Evolutionary conservation across 202 grass and related monocot genomes (phyloP), one percentile per base, ranked within the genome.

Genomic region (Bolboschoenoplectus hybrid): DNA sequence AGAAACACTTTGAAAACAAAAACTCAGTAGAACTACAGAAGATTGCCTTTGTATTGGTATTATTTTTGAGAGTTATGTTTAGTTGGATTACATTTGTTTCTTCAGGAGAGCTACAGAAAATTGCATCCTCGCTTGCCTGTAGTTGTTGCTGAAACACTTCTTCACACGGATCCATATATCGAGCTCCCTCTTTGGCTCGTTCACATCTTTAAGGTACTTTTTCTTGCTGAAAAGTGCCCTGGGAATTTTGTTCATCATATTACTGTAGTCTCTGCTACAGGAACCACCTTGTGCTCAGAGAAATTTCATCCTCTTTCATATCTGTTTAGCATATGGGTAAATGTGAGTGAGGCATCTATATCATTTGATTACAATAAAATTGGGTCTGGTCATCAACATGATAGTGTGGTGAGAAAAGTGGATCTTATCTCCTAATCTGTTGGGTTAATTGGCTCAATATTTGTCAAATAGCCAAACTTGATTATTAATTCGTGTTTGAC

Each of bases 121-220:
- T 68, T 98, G 88, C 92, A 98, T 86, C 90, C 90, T 53, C 89
- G 89, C 45, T 90, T 98, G 80, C 92, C 90, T 66, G 80, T 91
- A 61, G 81, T 78, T 88, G 93, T 96, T 87, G 97, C 97, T 50
- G 97, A 98, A 80, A 96, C 97, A 65, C 93, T 98, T 89, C 88
- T 96, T 60, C 91, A 92, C 84, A 94, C 90, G 68, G 97, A 98
- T 89, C 97, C 89, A 26, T 87, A 92, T 72, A 92, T 98, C 47
- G 97, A 96, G 83, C 90, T 96, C 56, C 97, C 97, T 50, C 93
- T 98, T 94, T 98, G 97, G 93, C 85, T 98, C 13, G 90, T 98
- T 90, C 97, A 94, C 67, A 94, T 96, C 88, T 99, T 98, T 78
- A 99, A 99, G 93, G 97, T 96, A 87, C 74, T 56, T 14, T 12